These are phyloP conservation scores for Amanita fuliginea DNA, from an alignment of 768 basidiomycete genomes.

Conservation along the genomic window DNA sequence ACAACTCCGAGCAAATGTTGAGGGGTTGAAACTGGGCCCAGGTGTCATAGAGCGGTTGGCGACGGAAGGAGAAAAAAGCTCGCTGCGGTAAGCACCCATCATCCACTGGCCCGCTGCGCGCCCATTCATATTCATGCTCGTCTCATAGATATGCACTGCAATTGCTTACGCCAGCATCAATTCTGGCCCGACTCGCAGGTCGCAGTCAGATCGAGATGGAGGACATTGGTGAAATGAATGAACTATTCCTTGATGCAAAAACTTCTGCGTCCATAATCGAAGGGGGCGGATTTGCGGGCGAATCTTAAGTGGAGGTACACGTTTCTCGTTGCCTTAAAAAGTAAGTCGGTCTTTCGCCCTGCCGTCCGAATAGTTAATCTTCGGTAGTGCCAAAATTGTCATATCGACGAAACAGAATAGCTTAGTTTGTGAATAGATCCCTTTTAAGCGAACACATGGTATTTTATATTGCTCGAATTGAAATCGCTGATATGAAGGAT, in stretches of 20 bases:
- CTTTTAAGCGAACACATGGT: neutral
- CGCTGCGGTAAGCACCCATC: constrained; percentile 48
- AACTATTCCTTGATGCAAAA: constrained; percentile 93
- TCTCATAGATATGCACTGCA: constrained; percentile 74
- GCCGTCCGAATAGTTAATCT: neutral
- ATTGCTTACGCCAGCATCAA: constrained; percentile 82
- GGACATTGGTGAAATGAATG: constrained; percentile 89
- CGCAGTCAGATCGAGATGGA: constrained; percentile 75
- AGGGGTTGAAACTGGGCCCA: constrained; percentile 66
- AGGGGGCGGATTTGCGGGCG: constrained; percentile 23
- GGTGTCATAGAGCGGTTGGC: constrained; percentile 77
- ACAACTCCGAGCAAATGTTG: constrained; percentile 75
- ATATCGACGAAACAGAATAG: neutral
- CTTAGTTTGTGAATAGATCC: neutral
- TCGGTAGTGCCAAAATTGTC: neutral
- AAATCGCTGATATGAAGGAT: neutral
- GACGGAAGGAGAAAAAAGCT: constrained; percentile 71
- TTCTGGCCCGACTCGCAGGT: constrained; percentile 69
- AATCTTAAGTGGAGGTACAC: constrained; percentile 1
- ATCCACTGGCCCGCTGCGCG: constrained; percentile 3
- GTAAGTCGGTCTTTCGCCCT: neutral
- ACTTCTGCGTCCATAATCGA: constrained; percentile 52
- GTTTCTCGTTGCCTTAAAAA: neutral
- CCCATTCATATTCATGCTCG: constrained; percentile 7
- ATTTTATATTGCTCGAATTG: neutral